Evolutionary conservation across 192 early-diverging fungal species (phyloP).

Genomic region (Haplosporangium gracile): DNA sequence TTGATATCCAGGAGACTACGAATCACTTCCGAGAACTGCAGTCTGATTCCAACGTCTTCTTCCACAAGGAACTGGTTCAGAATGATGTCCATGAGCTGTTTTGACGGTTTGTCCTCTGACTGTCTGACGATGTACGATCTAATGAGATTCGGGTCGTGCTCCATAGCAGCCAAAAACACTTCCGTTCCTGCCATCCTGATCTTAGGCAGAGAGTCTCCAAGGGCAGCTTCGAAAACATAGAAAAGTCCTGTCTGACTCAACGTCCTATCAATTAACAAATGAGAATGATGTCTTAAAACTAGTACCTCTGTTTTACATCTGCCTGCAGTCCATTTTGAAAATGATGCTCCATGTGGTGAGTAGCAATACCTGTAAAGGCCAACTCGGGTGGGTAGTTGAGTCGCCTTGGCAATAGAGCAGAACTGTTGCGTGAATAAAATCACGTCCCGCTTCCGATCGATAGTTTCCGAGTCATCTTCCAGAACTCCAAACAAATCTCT

Average conservation of each 20-base stretch:
- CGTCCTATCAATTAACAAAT: conserved; percentile 59
- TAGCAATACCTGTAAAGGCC: conserved; percentile 72
- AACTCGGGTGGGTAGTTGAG: conserved; percentile 72
- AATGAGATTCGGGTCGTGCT: conserved; percentile 84
- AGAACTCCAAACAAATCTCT: conserved; percentile 80
- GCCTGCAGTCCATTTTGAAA: background rate
- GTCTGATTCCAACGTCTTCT: conserved; percentile 73
- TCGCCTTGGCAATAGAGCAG: conserved; percentile 78
- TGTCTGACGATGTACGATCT: conserved; percentile 73
- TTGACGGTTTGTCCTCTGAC: conserved; percentile 44
- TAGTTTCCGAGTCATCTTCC: conserved; percentile 53
- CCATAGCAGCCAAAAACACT: conserved; percentile 79
- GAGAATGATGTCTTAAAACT: background rate
- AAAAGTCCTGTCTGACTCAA: conserved; percentile 87
- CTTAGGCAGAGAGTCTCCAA: conserved; percentile 66
- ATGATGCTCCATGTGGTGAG: conserved; percentile 2
- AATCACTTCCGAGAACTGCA: conserved; percentile 82
- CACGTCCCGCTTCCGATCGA: conserved; percentile 78
- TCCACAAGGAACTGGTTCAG: conserved; percentile 74
- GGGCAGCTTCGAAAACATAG: conserved; percentile 76
- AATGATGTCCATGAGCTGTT: conserved; percentile 77
- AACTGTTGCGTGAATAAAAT: conserved; percentile 87
- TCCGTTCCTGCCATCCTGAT: conserved; percentile 77
- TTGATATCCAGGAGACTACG: conserved; percentile 80
- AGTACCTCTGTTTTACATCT: background rate